Evolutionary conservation across 352 stramenopile genomes (phyloP), one percentile per base, ranked within the genome.

Genomic region (Phytophthora fragariae): DNA sequence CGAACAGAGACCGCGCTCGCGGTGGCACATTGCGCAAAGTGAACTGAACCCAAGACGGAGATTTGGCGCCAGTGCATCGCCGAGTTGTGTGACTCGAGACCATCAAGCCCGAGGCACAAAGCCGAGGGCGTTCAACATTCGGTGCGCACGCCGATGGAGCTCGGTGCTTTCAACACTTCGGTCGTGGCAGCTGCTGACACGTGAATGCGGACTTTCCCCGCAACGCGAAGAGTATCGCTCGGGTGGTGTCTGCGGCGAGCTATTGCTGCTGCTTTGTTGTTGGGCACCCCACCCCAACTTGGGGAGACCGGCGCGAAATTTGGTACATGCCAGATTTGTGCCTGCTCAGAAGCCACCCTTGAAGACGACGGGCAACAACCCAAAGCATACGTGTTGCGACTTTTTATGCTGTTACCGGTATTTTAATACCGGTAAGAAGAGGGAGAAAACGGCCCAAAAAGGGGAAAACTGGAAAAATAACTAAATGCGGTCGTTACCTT

Each of bases 91-190:
- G 62, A 49, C 27, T 69, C 53, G 53, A 62, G 50, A 19, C 37
- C 21, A 55, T 72, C 65, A 62, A 66, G 57, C 27, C 10, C 54
- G 3, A 33, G 44, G 67, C 67, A 37, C 67, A 73, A 55, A 69
- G 50, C 52, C 67, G 53, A 65, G 37, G 33, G 17, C 21, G 54
- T 58, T 69, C 59, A 73, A 73, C 41, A 39, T 68, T 69, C 67
- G 58, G 33, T 54, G 31, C 55, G 33, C 2, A 5, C 46, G 56
- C 53, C 39, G n/a, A 50, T 57, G 66, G 37, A 44, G 44, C 37
- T 57, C 19, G 29, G 33, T 46, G 49, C 57, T 53, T 66, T 67
- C 62, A 41, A 12, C 54, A 17, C 54, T 57, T 65, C 50, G 62
- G 46, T 56, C 47, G 49, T 19, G 59, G 37, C 67, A 64, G 57